Conservation (phyloP, 2,329 filamentous ascomycete genomes). For the Aspergillus cejpii region DNA sequence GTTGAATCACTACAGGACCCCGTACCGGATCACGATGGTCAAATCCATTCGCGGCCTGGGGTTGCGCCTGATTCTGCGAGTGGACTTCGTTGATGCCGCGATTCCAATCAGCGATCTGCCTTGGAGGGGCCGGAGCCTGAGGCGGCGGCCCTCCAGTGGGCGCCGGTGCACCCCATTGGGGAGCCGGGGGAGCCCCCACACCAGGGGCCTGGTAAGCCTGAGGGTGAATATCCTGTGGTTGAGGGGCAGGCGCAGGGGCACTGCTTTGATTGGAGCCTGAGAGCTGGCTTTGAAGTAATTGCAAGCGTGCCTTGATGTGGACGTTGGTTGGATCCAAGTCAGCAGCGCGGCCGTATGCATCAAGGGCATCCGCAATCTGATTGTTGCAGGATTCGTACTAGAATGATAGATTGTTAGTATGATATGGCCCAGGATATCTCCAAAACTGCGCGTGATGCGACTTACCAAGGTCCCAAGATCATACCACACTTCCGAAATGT, state of each 20-base stretch:
- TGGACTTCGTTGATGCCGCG: conserved; percentile 72
- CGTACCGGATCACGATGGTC: conserved; percentile 70
- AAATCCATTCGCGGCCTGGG: conserved; percentile 60
- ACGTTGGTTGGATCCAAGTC: conserved; percentile 89
- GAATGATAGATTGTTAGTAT: conserved; percentile 3
- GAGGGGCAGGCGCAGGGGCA: conserved; percentile 64
- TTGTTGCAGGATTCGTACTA: conserved; percentile 99
- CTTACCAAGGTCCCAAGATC: conserved; percentile 89
- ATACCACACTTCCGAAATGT: conserved; percentile 99
- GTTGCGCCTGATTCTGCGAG: conserved; percentile 42
- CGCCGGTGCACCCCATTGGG: conserved; percentile 80
- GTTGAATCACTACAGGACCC: conserved; percentile 61
- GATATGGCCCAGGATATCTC: neutral
- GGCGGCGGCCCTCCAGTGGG: conserved; percentile 42
- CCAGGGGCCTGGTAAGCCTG: conserved; percentile 83
- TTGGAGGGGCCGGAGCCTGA: conserved; percentile 59
- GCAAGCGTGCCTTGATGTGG: conserved; percentile 91
- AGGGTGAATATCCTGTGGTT: conserved; percentile 92
- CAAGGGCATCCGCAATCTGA: conserved; percentile 90
- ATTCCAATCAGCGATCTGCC: conserved; percentile 55
- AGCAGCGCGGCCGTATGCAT: conserved; percentile 89
- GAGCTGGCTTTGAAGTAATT: conserved; percentile 74
- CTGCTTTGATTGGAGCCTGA: conserved; percentile 62
- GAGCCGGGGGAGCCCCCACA: conserved; percentile 74
- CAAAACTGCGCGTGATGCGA: conserved; percentile 16